Evolutionary conservation across 805 yeast genomes (phyloP).

Genomic region (Ogataea neopini): DNA sequence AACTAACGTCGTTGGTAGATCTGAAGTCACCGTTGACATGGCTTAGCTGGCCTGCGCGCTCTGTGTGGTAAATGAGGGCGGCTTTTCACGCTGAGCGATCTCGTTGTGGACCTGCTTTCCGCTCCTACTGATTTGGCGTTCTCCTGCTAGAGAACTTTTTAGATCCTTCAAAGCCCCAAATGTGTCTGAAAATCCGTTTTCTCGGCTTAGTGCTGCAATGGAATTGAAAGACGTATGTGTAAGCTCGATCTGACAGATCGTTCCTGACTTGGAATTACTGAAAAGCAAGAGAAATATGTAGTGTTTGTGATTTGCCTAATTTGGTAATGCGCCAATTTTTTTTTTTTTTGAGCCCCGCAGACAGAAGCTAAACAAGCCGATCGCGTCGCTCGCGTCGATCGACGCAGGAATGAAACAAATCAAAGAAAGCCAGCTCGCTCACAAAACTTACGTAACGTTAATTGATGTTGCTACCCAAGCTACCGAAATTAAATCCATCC

Average conservation of each 20-base stretch:
- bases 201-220: neutral
- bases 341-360: too few relatives aligned
- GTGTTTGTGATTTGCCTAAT: conserved; percentile 1
- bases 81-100: neutral
- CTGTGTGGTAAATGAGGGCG: neutral
- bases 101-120: neutral
- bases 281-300: neutral
- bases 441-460: too few relatives aligned
- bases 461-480: too few relatives aligned
- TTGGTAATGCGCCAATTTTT: too few relatives aligned
- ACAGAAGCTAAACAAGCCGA: too few relatives aligned
- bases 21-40: conserved; percentile 4
- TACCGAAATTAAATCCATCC: neutral
- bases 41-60: neutral
- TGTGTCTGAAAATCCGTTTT: neutral
- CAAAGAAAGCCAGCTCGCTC: neutral
- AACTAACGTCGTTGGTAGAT: conserved; percentile 3
- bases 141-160: neutral
- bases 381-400: too few relatives aligned
- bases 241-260: neutral
- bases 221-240: neutral
- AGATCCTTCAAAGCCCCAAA: neutral
- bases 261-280: neutral
- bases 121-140: neutral
- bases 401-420: neutral